Evolutionary conservation across 78 protist genomes (phyloP).

Genomic region (Chrysochromulina tobinii): DNA sequence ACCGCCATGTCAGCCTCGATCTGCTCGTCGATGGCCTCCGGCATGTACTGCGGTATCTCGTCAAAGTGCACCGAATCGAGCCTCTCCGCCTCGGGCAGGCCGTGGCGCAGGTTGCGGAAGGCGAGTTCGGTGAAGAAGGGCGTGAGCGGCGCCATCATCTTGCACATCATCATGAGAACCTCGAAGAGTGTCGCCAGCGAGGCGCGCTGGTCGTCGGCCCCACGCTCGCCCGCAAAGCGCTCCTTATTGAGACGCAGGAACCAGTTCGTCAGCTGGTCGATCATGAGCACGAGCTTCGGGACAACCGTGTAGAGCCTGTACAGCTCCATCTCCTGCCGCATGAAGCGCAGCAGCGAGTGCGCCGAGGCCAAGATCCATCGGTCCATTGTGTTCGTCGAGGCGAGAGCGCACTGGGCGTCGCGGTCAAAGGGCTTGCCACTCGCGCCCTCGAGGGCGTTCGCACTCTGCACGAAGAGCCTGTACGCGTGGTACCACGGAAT

Average conservation of each 20-base stretch:
- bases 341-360: neutral
- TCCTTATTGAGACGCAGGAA: neutral
- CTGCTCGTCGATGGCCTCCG: constrained; percentile 57
- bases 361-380: constrained; percentile 79
- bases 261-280: constrained; percentile 57
- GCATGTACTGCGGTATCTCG: constrained; percentile 65
- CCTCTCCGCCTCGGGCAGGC: constrained; percentile 57
- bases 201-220: neutral
- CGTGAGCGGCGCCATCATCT: constrained; percentile 97
- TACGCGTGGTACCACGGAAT: constrained; percentile 95
- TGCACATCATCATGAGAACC: constrained; percentile 76
- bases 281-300: constrained; percentile 81
- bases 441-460: neutral
- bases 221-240: neutral
- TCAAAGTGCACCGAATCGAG: constrained; percentile 80
- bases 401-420: constrained; percentile 32
- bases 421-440: constrained; percentile 39
- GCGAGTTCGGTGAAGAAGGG: constrained; percentile 95
- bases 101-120: constrained; percentile 63
- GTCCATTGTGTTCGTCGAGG: constrained; percentile 91
- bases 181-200: constrained; percentile 79
- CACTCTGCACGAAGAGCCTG: constrained; percentile 50
- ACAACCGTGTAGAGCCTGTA: constrained; percentile 99
- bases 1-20: constrained; percentile 67
- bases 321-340: constrained; percentile 51